Conservation (phyloP, 2,329 filamentous ascomycete species). For the Colletotrichum tropicicola region DNA sequence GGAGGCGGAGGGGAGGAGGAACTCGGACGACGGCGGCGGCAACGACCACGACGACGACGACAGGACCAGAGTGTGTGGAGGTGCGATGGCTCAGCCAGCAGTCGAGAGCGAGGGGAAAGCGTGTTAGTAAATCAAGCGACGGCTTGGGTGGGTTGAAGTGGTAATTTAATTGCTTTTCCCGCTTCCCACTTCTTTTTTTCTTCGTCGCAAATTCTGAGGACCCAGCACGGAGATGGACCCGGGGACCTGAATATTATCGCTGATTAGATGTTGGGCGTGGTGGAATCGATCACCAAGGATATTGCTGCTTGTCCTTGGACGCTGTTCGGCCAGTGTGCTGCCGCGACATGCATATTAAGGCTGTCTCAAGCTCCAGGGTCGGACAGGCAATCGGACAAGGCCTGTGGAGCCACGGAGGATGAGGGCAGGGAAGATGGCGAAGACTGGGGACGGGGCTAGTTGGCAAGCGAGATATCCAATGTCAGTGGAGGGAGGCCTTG, state of each 20-base stretch:
- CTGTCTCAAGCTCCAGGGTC: constrained; percentile 29
- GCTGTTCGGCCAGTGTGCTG: constrained; percentile 22
- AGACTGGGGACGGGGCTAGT: constrained; percentile 27
- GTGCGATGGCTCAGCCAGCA: not conserved
- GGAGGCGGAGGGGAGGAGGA: not conserved
- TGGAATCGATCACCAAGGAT: constrained; percentile 30
- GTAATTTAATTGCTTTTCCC: constrained; percentile 20
- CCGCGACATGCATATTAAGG: constrained; percentile 29
- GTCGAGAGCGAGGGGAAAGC: not conserved
- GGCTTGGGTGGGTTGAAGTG: constrained; percentile 3
- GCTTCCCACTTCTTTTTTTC: constrained; percentile 19
- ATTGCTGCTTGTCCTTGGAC: constrained; percentile 23
- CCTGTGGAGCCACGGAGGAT: constrained; percentile 27
- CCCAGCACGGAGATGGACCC: constrained; percentile 24
- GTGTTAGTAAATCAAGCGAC: constrained; percentile 8
- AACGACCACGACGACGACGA: not conserved
- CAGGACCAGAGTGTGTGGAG: not conserved
- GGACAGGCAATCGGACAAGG: constrained; percentile 23
- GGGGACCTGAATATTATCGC: constrained; percentile 23
- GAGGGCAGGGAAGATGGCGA: constrained; percentile 30
- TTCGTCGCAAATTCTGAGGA: constrained; percentile 17
- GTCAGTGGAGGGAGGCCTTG: constrained; percentile 24
- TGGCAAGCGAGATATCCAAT: constrained; percentile 31
- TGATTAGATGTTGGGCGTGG: constrained; percentile 24
- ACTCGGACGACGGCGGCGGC: not conserved